These are phyloP conservation scores for Globisporangium lucens DNA, from an alignment of 352 stramenopile genomes.

Conservation along the genomic window DNA sequence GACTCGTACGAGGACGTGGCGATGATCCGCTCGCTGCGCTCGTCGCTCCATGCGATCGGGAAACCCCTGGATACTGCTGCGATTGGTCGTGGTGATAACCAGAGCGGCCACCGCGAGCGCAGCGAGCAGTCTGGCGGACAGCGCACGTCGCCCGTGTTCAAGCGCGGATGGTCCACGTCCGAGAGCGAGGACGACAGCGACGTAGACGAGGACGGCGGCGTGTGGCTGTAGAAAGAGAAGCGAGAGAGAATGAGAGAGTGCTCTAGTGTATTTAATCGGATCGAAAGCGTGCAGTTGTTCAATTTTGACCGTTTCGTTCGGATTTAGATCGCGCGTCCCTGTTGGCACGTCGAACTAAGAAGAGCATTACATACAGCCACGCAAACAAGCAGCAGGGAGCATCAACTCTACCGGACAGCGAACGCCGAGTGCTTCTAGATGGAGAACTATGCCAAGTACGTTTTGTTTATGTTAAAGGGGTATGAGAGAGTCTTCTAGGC, in stretches of 20 bases:
- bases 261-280: conserved; percentile 9
- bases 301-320: background rate
- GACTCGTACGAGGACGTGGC: conserved; percentile 33
- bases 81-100: background rate
- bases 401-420: background rate
- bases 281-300: background rate
- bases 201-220: conserved; percentile 43
- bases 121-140: conserved; percentile 13
- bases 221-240: conserved; percentile 43
- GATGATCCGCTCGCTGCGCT: conserved; percentile 35
- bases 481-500: background rate
- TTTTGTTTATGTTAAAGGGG: background rate
- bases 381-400: background rate
- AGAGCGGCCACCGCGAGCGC: background rate
- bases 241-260: too few species aligned
- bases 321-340: background rate
- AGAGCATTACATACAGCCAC: background rate
- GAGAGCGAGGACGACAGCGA: conserved; percentile 31
- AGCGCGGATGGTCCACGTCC: conserved; percentile 15
- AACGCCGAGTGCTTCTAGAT: conserved; percentile 15
- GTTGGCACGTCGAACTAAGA: background rate
- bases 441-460: conserved; percentile 47
- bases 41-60: conserved; percentile 27
- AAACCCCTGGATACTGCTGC: background rate
- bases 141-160: background rate